Evolutionary conservation across 495 filamentous ascomycete species (phyloP).

Genomic region (Xylaria flabelliformis): DNA sequence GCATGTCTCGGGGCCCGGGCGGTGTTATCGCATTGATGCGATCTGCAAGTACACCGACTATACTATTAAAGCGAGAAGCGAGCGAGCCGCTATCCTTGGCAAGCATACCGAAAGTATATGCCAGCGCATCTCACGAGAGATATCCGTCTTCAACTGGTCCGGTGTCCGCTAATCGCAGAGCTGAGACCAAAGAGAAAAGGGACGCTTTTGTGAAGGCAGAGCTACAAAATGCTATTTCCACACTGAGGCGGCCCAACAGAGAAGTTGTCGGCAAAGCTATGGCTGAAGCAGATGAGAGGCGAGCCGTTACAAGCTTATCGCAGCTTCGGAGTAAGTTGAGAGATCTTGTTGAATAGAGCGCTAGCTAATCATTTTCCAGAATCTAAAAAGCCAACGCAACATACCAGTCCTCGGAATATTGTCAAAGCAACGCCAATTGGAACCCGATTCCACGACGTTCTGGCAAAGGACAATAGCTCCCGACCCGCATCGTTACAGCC

Average conservation of each 20-base stretch:
- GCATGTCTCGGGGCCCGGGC: slow-evolving; percentile 58
- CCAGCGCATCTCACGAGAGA: slow-evolving; percentile 48
- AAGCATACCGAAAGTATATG: slow-evolving; percentile 54
- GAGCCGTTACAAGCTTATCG: slow-evolving; percentile 48
- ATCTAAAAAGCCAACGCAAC: slow-evolving; percentile 69
- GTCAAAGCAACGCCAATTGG: slow-evolving; percentile 80
- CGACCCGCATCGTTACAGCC: slow-evolving; percentile 23
- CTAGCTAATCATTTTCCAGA: slow-evolving; percentile 52
- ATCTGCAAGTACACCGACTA: slow-evolving; percentile 67
- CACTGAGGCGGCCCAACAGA: slow-evolving; percentile 87
- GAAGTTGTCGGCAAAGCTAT: slow-evolving; percentile 75
- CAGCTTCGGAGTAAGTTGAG: slow-evolving; percentile 49
- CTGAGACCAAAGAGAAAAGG: slow-evolving; percentile 71
- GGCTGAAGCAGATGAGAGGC: slow-evolving; percentile 71
- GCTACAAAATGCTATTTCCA: slow-evolving; percentile 79
- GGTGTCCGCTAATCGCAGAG: slow-evolving; percentile 33
- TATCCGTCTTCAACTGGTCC: slow-evolving; percentile 18
- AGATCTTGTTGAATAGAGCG: background rate
- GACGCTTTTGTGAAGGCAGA: slow-evolving; percentile 80
- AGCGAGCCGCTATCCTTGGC: slow-evolving; percentile 64
- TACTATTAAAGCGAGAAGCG: slow-evolving; percentile 67
- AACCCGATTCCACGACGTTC: slow-evolving; percentile 57
- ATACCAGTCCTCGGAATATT: slow-evolving; percentile 60
- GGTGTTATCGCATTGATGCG: slow-evolving; percentile 66
- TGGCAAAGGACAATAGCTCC: slow-evolving; percentile 30